phyloP scores from a whole-genome alignment of 208 protist genomes.

The Trichomonas gallinae region DNA sequence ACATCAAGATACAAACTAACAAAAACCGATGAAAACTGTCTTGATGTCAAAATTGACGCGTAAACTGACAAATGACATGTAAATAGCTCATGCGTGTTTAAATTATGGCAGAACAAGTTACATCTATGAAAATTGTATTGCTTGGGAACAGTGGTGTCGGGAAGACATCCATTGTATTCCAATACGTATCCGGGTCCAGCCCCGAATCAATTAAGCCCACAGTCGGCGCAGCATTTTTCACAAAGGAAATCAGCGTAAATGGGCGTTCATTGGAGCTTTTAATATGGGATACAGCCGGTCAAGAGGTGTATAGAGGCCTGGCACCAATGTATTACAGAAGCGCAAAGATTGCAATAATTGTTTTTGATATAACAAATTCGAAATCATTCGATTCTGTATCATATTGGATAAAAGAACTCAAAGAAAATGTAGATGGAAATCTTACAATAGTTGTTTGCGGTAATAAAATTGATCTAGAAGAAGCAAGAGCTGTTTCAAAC shows the following conservation, averaged over 20 bases:
- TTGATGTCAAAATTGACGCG: too few relatives aligned
- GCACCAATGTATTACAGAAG: conserved; percentile 20
- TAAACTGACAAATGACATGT: too few relatives aligned
- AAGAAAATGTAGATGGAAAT: neutral
- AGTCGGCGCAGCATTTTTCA: neutral
- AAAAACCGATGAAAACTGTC: too few relatives aligned
- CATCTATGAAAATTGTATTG: neutral
- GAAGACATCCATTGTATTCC: neutral
- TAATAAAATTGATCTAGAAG: neutral
- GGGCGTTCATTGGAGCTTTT: neutral
- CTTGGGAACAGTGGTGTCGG: neutral
- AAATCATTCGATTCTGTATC: neutral
- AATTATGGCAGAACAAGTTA: neutral
- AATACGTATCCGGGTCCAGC: neutral
- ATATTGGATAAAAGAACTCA: neutral
- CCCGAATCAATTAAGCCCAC: neutral
- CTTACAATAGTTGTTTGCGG: neutral
- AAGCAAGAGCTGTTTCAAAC: neutral
- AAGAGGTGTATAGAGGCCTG: neutral
- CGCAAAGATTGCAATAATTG: neutral
- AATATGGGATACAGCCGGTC: neutral
- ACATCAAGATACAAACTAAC: too few relatives aligned
- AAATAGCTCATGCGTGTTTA: too few relatives aligned
- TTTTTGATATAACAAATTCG: neutral
- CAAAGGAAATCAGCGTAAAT: neutral